phyloP scores from a whole-genome alignment of 2,329 filamentous ascomycete genomes.

The Colletotrichum liriopes region DNA sequence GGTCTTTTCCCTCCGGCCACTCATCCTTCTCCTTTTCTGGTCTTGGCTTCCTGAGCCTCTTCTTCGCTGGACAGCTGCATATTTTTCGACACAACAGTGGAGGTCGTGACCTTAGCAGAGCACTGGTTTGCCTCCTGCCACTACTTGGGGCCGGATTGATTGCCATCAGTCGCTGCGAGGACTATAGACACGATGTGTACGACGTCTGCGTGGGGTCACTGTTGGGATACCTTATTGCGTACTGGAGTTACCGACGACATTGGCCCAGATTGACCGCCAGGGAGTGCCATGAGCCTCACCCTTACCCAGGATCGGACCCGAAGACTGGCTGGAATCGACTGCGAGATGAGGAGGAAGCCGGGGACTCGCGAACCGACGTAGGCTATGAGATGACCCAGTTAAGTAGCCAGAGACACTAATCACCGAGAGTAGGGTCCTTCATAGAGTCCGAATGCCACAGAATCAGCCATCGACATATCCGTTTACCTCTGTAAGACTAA shows the following conservation, averaged over 20 bases:
- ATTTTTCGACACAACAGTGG: constrained; percentile 65
- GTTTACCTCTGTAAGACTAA: background rate
- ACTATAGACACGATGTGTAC: constrained; percentile 81
- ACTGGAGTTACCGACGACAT: constrained; percentile 78
- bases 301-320: constrained; percentile 58
- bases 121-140: constrained; percentile 71
- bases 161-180: constrained; percentile 78
- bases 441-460: constrained; percentile 32
- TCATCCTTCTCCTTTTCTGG: constrained; percentile 85
- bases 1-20: constrained; percentile 87
- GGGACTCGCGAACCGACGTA: constrained; percentile 53
- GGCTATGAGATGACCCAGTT: constrained; percentile 55
- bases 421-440: constrained; percentile 31
- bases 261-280: constrained; percentile 70
- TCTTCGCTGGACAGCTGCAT: constrained; percentile 77
- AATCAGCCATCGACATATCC: constrained; percentile 16
- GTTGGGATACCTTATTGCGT: constrained; percentile 73
- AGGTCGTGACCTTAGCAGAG: constrained; percentile 68
- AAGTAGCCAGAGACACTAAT: constrained; percentile 41
- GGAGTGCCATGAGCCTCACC: constrained; percentile 72
- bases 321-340: constrained; percentile 60
- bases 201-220: constrained; percentile 76
- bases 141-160: constrained; percentile 77
- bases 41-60: constrained; percentile 81
- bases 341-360: constrained; percentile 69